A percentile compares a stretch with the other conserved stretches of the same genome.
phyloP scores from a whole-genome alignment of 2,329 filamentous ascomycete genomes.

The Aureobasidium sp. region DNA sequence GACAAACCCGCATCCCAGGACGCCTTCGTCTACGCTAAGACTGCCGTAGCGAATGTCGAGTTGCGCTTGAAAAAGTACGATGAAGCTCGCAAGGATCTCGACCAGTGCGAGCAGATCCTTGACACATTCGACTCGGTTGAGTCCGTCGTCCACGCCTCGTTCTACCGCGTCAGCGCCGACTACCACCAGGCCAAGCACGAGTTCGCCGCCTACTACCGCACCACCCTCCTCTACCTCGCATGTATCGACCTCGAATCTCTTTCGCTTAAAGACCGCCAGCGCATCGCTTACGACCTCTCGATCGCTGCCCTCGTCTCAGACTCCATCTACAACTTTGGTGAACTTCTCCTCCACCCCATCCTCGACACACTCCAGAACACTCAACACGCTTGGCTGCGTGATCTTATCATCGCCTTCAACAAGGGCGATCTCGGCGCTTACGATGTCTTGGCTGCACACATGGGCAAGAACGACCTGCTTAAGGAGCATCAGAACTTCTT shows the following conservation, averaged over 20 bases:
- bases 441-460: conserved; percentile 63
- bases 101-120: conserved; percentile 78
- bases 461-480: conserved; percentile 72
- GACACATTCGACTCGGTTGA: conserved; percentile 93
- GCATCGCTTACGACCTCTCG: conserved; percentile 84
- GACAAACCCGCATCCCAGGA: conserved; percentile 91
- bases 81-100: conserved; percentile 79
- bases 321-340: conserved; percentile 98
- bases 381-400: conserved; percentile 78
- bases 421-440: conserved; percentile 85
- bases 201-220: conserved; percentile 95
- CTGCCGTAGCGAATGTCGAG: conserved; percentile 82
- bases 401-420: conserved; percentile 97
- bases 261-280: conserved; percentile 65
- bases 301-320: conserved; percentile 89
- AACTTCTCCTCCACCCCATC: conserved; percentile 95
- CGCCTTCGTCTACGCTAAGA: conserved; percentile 87
- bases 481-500: conserved; percentile 74
- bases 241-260: conserved; percentile 81
- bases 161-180: conserved; percentile 90
- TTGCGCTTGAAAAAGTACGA: conserved; percentile 71
- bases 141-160: conserved; percentile 88
- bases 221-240: conserved; percentile 92
- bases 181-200: conserved; percentile 89
- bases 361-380: conserved; percentile 74